Base-by-base conservation (phyloP, 208 protist genomes). In the Crithidia sp. region DNA sequence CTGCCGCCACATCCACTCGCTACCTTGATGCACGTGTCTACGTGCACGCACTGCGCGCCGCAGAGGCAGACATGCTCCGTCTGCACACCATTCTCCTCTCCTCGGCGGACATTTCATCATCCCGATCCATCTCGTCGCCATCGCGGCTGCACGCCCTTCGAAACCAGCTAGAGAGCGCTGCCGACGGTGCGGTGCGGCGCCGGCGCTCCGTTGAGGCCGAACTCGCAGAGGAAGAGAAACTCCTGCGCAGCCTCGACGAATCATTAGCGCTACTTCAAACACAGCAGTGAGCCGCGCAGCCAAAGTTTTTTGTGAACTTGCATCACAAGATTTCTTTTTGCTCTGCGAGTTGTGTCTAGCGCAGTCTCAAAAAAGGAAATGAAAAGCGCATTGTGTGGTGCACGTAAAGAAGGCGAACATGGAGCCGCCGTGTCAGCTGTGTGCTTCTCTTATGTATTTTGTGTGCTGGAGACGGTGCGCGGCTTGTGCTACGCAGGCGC, bases 11-110 rank as follows among this genome's bases (percentile, higher is more conserved):
- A 39, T 47, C 54, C 3, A 56, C 58, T 7, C 58, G 40, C 14
- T 78, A 71, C 43, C 66, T 74, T 12, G 74, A 77, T 2, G 62
- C 71, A 7, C 64, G 60, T 4, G 66, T 80, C 43, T 84, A 84
- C 60, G 43, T 77, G 57, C 67, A 78, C 39, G 81, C 81, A 12
- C 66, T 82, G 64, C 43, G 56, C 17, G 36, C 53, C 2, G 81
- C 81, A 0, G 73, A 60, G 52, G 58, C 28, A 10, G 78, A 83
- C 53, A 40, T 76, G 28, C 28, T 28, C 28, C 28, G 62, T 55
- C 45, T 19, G 45, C 17, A 9, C 43, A 79, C 40, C 57, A 36
- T 36, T 39, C 67, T 52, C 43, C 66, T 3, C 50, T 53, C n/a
- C 43, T 56, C 41, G 4, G 19, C 17, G 28, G 28, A 28, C 28